Evolutionary conservation across 441 rosid genomes (phyloP), one percentile per base, ranked within the genome.

Genomic region (Codiaeum variegatum): DNA sequence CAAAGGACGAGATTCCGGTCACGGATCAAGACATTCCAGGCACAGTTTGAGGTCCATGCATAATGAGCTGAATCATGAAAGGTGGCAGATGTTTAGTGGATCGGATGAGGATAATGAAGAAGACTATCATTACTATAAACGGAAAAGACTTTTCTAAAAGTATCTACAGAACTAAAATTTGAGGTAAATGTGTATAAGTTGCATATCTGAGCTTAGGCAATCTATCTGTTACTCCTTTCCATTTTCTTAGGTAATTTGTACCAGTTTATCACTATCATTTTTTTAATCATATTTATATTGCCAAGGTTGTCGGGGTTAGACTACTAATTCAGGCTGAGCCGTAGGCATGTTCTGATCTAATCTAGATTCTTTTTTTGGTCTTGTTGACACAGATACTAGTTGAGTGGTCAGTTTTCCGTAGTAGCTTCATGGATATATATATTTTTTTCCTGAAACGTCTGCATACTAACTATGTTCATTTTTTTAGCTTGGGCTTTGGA

Each of bases 181-280:
- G 83, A 84, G 87, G 87, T 84, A 86, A 82, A 79, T 75, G 70
- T 84, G 81, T 79, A 73, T 72, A 81, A 70, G 78, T 76, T 75
- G 58, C 82, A 73, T 74, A 67, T 76, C 67, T 54, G 61, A 74
- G 49, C 59, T 54, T 73, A 81, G 83, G 67, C 65, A 78, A 71
- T 73, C 71, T 49, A 75, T 79, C 71, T 66, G 77, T 75, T 72
- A 44, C 66, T 63, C 66, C 63, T 71, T 78, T 75, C 69, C 71
- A 73, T 66, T 64, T 78, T 52, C 68, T 19, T 75, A 72, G 78
- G 71, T 77, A 75, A 62, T 36, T 34, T 85, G 83, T 77, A 79
- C 74, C 51, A 69, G 72, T 70, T 81, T 56, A 24, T 40, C 75
- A 77, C 65, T 55, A 42, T 64, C 38, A 58, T 58, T 29, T 16